A percentile compares a stretch with the other conserved stretches of the same genome.
Conservation (phyloP, 225 moss, liverwort and hornwort genomes). For the Asterella californica region DNA sequence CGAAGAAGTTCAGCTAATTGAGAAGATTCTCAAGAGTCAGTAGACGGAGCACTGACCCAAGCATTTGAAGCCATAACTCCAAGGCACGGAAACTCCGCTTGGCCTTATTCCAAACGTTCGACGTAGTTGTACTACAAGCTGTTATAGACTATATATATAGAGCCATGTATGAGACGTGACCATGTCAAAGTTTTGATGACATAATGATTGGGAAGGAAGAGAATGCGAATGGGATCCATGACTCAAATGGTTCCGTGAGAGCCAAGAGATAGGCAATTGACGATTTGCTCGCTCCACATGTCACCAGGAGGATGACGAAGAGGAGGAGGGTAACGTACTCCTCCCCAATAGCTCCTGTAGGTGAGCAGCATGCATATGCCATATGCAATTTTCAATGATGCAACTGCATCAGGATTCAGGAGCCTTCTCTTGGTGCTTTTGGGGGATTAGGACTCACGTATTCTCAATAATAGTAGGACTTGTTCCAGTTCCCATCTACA, state of each 20-base stretch:
- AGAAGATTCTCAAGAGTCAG: neutral
- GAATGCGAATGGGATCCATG: constrained; percentile 1
- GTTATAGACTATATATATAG: neutral
- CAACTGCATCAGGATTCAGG: neutral
- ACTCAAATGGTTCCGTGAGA: neutral
- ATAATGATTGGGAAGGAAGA: constrained; percentile 6
- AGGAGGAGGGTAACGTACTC: neutral
- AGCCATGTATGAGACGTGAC: neutral
- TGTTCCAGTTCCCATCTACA: neutral
- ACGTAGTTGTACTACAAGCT: neutral
- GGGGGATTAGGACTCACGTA: neutral
- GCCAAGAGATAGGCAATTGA: constrained; percentile 1
- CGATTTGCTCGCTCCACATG: neutral
- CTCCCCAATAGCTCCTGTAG: neutral
- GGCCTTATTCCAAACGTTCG: neutral
- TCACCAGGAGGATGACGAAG: neutral
- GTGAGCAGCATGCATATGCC: neutral
- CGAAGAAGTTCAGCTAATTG: too few relatives aligned
- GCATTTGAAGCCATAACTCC: too few relatives aligned
- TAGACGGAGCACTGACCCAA: neutral
- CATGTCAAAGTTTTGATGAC: neutral
- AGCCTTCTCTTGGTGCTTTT: neutral
- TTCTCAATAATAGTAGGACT: neutral
- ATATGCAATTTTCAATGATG: neutral
- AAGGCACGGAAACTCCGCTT: too few relatives aligned